phyloP scores from a whole-genome alignment of 129 eudicot genomes.

The Artemisia annua region DNA sequence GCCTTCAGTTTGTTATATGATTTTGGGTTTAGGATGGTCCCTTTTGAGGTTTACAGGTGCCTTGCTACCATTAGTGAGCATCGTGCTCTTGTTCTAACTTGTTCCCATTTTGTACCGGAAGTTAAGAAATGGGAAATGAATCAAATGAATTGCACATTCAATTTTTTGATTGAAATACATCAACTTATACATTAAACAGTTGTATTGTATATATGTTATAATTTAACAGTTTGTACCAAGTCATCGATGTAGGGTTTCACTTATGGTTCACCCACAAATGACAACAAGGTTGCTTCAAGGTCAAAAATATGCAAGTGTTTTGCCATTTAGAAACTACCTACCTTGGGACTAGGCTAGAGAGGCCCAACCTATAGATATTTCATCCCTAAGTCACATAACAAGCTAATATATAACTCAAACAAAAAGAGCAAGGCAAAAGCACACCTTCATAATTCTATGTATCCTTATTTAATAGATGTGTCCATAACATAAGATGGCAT shows the following conservation, averaged over 20 bases:
- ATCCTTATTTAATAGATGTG: not conserved
- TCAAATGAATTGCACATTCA: no score
- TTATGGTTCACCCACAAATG: conserved; percentile 17
- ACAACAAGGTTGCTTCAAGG: conserved; percentile 10
- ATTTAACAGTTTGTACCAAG: not conserved
- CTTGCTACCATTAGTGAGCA: no score
- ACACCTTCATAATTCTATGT: not conserved
- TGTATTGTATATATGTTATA: no score
- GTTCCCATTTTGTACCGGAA: no score
- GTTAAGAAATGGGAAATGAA: no score
- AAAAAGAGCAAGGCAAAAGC: not conserved
- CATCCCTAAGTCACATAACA: not conserved
- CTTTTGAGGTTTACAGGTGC: no score
- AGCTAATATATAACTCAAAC: not conserved
- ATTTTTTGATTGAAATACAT: no score
- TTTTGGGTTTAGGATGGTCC: no score
- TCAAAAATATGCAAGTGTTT: conserved; percentile 8
- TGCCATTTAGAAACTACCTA: not conserved
- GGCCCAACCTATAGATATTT: not conserved
- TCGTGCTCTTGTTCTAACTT: no score
- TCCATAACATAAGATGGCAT: not conserved
- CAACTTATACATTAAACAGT: no score
- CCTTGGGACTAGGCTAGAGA: not conserved
- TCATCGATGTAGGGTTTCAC: not conserved
- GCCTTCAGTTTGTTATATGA: no score